Conservation (phyloP, 495 filamentous ascomycete genomes). For the Collariella sp. region DNA sequence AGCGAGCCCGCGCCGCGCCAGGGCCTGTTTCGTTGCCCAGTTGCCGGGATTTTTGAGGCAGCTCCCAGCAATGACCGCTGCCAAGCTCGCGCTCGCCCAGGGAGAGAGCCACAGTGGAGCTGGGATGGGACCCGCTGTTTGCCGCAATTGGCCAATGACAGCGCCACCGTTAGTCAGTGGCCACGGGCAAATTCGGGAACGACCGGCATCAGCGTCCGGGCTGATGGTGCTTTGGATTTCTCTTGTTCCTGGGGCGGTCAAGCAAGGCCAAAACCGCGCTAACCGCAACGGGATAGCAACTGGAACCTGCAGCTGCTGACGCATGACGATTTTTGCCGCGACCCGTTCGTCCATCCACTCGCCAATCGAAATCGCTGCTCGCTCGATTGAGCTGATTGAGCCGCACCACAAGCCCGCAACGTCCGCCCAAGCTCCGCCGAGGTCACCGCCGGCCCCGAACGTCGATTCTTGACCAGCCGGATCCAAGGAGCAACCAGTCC, state of each 20-base stretch:
- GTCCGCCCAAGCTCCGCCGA: not conserved
- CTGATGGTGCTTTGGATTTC: not conserved
- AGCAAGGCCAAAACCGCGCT: not conserved
- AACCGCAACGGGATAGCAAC: slow-evolving; percentile 8
- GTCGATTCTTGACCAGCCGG: not conserved
- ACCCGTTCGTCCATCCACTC: too few relatives aligned
- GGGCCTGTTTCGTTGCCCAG: too few relatives aligned
- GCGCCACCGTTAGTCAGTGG: slow-evolving; percentile 17
- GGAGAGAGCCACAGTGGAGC: slow-evolving; percentile 24
- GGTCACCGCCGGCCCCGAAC: not conserved
- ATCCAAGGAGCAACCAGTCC: not conserved
- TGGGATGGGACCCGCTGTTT: slow-evolving; percentile 8
- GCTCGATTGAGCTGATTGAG: slow-evolving; percentile 5
- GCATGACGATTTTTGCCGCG: slow-evolving; percentile 11
- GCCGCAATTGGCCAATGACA: slow-evolving; percentile 14
- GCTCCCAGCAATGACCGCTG: slow-evolving; percentile 15
- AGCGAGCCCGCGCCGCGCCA: slow-evolving; percentile 2
- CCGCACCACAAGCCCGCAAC: slow-evolving; percentile 17
- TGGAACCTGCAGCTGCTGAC: slow-evolving; percentile 5
- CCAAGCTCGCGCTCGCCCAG: slow-evolving; percentile 15
- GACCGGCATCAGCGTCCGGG: slow-evolving; percentile 10
- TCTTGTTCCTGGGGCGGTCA: not conserved
- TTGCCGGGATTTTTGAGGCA: slow-evolving; percentile 11
- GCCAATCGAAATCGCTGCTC: slow-evolving; percentile 2
- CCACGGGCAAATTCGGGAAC: slow-evolving; percentile 25